phyloP scores from a whole-genome alignment of 2,329 filamentous ascomycete genomes.

The Cryphonectria radicalis region DNA sequence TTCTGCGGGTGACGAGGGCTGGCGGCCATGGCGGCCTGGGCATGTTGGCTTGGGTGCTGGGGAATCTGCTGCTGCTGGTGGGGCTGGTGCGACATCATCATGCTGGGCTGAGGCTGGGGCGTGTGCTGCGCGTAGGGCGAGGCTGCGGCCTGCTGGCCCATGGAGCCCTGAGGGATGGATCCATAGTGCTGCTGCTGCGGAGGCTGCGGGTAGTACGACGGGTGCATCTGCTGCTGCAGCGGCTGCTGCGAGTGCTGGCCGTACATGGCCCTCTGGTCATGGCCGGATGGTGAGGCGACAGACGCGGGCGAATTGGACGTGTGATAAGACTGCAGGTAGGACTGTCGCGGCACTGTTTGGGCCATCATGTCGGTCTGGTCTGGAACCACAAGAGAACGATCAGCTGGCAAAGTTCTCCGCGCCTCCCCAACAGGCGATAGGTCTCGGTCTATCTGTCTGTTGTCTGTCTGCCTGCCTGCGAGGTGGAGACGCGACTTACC shows the following conservation, averaged over 20 bases:
- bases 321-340: slow-evolving; percentile 92
- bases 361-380: slow-evolving; percentile 71
- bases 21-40: slow-evolving; percentile 59
- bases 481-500: slow-evolving; percentile 59
- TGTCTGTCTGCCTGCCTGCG: background rate
- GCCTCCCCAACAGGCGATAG: background rate
- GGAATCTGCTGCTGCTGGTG: slow-evolving; percentile 59
- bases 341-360: slow-evolving; percentile 71
- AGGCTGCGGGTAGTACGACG: slow-evolving; percentile 63
- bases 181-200: slow-evolving; percentile 63
- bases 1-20: slow-evolving; percentile 63
- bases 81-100: slow-evolving; percentile 68
- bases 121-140: slow-evolving; percentile 67
- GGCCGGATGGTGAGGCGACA: slow-evolving; percentile 84
- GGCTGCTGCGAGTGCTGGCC: slow-evolving; percentile 74
- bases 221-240: slow-evolving; percentile 71
- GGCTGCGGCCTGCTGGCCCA: slow-evolving; percentile 39
- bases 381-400: slow-evolving; percentile 36
- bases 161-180: slow-evolving; percentile 65
- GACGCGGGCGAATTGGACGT: slow-evolving; percentile 94
- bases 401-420: slow-evolving; percentile 21
- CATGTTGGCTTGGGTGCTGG: slow-evolving; percentile 62
- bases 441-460: slow-evolving; percentile 20
- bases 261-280: slow-evolving; percentile 90
- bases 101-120: slow-evolving; percentile 67